Evolutionary conservation across 2,329 filamentous ascomycete genomes (phyloP), one percentile per base, ranked within the genome.

Genomic region (Cladophialophora carrionii): DNA sequence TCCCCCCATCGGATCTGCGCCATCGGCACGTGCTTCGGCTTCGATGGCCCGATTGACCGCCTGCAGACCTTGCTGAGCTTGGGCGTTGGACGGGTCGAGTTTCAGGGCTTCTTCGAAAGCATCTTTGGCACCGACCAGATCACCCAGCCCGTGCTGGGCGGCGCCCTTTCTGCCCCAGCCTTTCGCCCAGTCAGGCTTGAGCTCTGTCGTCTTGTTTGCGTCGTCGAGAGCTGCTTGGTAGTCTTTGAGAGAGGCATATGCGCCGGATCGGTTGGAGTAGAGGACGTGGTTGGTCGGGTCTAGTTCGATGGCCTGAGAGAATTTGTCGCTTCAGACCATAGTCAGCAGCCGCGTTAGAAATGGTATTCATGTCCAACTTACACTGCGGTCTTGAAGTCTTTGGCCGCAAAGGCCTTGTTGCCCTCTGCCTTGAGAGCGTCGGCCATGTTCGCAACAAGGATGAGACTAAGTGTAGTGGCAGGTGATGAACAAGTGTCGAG

Each of bases 151-250:
- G 78, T 96, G 95, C 37, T 93, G 84, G 62, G 95, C 95, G 69
- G 92, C 89, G 71, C 94, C 95, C 78, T 97, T 97, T 67, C 95
- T 88, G 65, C 90, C 89, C 90, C 92, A 97, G 71, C 95, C 95
- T 81, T 98, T 98, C 66, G 92, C 88, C 95, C 95, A 99, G 83
- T 98, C 95, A 12, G 94, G 90, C 84, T 99, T 98, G 78, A 99
- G 83, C 79, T 96, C 87, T 62, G 90, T 96, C 2, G 92, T 95
- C 85, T 97, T 97, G 76, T 89, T 89, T 64, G 95, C 95, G 83
- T 99, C 95, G 69, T 90, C 84, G 29, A 98, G 82, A 22, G 95
- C 95, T 71, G 89, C 85, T 69, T 90, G 83, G 84, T 90, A 99
- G 65, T 98, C 87, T 78, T 88, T 91, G 79, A 96, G 90, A 60